Conservation (phyloP, 176 grass and related monocot genomes). For the Elaeis guineensis region DNA sequence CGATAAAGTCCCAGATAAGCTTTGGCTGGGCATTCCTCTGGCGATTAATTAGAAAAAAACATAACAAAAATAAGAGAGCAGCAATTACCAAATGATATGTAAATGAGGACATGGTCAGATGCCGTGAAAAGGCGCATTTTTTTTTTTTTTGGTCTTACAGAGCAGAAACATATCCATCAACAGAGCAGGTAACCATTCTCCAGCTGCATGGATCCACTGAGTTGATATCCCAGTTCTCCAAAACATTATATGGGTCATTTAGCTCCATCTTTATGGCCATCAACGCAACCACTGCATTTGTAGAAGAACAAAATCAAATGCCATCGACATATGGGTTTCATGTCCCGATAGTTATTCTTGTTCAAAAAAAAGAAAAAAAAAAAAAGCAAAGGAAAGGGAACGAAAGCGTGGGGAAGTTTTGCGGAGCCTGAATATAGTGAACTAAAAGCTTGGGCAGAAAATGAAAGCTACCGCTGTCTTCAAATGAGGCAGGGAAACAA, state of each 20-base stretch:
- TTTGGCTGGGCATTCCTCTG: slow-evolving; percentile 39
- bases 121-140: background rate
- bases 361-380: too few relatives aligned
- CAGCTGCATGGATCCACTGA: slow-evolving; percentile 62
- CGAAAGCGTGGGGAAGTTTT: too few relatives aligned
- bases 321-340: too few relatives aligned
- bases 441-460: too few relatives aligned
- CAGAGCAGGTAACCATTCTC: slow-evolving; percentile 50
- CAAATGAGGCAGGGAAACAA: too few relatives aligned
- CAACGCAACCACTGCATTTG: slow-evolving; percentile 46
- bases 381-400: too few relatives aligned
- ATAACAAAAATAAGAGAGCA: too few relatives aligned
- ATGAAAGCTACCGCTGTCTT: too few relatives aligned
- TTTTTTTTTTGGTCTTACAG: slow-evolving; percentile 38
- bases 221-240: slow-evolving; percentile 49
- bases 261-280: slow-evolving; percentile 49
- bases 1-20: slow-evolving; percentile 55
- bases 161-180: slow-evolving; percentile 28
- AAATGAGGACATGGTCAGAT: background rate
- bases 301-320: too few relatives aligned
- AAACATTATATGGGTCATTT: slow-evolving; percentile 35
- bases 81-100: too few relatives aligned
- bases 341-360: too few relatives aligned
- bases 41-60: background rate
- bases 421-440: too few relatives aligned